Percentiles rank a stretch among this genome's conserved stretches.
Evolutionary conservation across 345 rosid species (phyloP).

Genomic region (Acer saccharum): DNA sequence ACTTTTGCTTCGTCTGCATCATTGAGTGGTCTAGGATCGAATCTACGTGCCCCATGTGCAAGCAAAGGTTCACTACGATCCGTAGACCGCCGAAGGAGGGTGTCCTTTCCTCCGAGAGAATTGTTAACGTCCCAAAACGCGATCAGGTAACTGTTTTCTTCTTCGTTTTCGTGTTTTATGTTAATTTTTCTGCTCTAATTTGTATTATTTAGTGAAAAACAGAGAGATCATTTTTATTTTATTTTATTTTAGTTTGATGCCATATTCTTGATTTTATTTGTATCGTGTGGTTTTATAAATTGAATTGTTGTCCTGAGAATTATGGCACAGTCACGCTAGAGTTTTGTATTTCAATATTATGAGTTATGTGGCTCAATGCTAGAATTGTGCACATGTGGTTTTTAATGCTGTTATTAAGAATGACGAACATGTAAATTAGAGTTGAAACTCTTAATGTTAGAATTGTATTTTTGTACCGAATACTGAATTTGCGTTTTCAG

Average conservation of each 20-base stretch:
- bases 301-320: too few relatives aligned
- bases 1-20: constrained; percentile 68
- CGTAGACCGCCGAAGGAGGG: constrained; percentile 40
- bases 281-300: too few relatives aligned
- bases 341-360: too few relatives aligned
- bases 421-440: too few relatives aligned
- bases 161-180: background rate
- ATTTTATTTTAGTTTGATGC: too few relatives aligned
- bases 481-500: too few relatives aligned
- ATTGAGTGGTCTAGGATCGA: constrained; percentile 70
- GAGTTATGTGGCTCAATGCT: too few relatives aligned
- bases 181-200: background rate
- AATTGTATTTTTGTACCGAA: too few relatives aligned
- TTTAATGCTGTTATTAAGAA: too few relatives aligned
- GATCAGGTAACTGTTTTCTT: constrained; percentile 43
- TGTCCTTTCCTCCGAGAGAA: constrained; percentile 37
- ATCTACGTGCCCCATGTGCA: constrained; percentile 63
- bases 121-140: constrained; percentile 46
- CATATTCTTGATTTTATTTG: background rate
- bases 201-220: background rate
- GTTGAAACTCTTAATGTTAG: too few relatives aligned
- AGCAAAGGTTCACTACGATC: constrained; percentile 52
- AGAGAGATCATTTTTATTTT: background rate
- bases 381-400: too few relatives aligned
- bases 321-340: too few relatives aligned